A percentile compares a stretch with the other conserved stretches of the same genome.
phyloP scores from a whole-genome alignment of 2,329 filamentous ascomycete species.

The Meredithiella fracta region DNA sequence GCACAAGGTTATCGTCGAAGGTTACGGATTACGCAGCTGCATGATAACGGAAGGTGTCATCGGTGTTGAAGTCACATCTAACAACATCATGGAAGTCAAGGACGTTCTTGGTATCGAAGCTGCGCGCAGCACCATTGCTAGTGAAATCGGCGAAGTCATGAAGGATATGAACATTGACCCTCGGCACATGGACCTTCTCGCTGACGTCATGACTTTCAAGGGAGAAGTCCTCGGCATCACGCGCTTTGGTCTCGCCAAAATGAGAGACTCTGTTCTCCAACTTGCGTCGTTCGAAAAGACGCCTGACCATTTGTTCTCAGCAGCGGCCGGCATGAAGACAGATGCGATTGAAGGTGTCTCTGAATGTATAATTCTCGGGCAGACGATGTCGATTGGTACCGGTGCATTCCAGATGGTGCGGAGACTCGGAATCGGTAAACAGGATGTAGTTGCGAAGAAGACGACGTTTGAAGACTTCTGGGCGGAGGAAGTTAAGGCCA shows the following conservation, averaged over 20 bases:
- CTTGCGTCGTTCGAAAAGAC: constrained; percentile 97
- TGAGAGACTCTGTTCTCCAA: constrained; percentile 85
- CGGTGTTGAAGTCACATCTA: constrained; percentile 56
- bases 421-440: constrained; percentile 48
- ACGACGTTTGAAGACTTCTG: constrained; percentile 59
- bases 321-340: constrained; percentile 77
- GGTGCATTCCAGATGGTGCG: constrained; percentile 83
- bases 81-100: constrained; percentile 78
- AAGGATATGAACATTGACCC: constrained; percentile 89
- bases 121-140: constrained; percentile 72
- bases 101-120: constrained; percentile 91
- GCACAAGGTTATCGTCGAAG: constrained; percentile 72
- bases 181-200: constrained; percentile 90
- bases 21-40: constrained; percentile 74
- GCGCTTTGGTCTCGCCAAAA: constrained; percentile 88
- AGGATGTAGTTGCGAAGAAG: constrained; percentile 39
- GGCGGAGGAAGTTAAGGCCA: constrained; percentile 18
- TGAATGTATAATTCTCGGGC: constrained; percentile 97
- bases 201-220: constrained; percentile 98
- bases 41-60: constrained; percentile 90
- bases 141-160: constrained; percentile 83
- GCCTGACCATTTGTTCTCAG: constrained; percentile 90
- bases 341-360: constrained; percentile 86
- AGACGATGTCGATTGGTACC: constrained; percentile 81
- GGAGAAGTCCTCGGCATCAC: constrained; percentile 94